These are phyloP conservation scores for Hortaea sp. DNA, from an alignment of 2,329 filamentous ascomycete genomes.

Conservation along the genomic window DNA sequence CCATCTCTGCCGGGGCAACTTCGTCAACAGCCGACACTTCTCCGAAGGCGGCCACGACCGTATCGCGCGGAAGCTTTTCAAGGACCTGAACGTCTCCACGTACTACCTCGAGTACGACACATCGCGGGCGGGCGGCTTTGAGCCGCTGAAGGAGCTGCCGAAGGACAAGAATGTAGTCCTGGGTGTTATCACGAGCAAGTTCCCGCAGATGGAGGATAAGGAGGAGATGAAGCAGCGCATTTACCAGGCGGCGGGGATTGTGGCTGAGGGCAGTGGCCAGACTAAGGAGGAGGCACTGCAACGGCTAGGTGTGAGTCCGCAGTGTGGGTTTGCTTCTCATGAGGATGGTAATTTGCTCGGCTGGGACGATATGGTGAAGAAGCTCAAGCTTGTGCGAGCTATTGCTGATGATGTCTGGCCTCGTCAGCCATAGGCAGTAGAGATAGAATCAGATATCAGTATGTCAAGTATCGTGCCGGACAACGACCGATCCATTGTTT, in stretches of 20 bases:
- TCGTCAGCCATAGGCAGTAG: slow-evolving; percentile 33
- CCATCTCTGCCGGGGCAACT: slow-evolving; percentile 57
- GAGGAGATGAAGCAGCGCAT: slow-evolving; percentile 37
- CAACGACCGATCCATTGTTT: too few relatives aligned
- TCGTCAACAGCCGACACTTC: slow-evolving; percentile 36
- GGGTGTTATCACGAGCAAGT: slow-evolving; percentile 38
- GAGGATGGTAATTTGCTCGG: slow-evolving; percentile 61
- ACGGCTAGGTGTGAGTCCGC: slow-evolving; percentile 57
- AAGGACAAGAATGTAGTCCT: slow-evolving; percentile 38
- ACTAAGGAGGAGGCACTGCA: slow-evolving; percentile 57
- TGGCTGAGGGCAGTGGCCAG: slow-evolving; percentile 54
- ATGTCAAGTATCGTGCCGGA: too few relatives aligned
- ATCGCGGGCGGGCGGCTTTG: slow-evolving; percentile 37
- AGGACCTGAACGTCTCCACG: slow-evolving; percentile 22
- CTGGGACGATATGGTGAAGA: slow-evolving; percentile 61
- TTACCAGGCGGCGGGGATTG: slow-evolving; percentile 48
- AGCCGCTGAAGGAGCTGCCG: slow-evolving; percentile 35
- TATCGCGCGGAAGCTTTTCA: slow-evolving; percentile 30
- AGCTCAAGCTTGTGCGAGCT: slow-evolving; percentile 58
- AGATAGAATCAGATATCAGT: too few relatives aligned
- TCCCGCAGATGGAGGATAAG: slow-evolving; percentile 36
- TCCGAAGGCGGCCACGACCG: slow-evolving; percentile 38
- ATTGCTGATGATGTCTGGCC: slow-evolving; percentile 67
- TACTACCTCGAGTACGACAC: slow-evolving; percentile 35
- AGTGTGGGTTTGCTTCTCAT: slow-evolving; percentile 53